Conservation (phyloP, 371 early-diverging fungal genomes). For the Apophysomyces trapeziformis region DNA sequence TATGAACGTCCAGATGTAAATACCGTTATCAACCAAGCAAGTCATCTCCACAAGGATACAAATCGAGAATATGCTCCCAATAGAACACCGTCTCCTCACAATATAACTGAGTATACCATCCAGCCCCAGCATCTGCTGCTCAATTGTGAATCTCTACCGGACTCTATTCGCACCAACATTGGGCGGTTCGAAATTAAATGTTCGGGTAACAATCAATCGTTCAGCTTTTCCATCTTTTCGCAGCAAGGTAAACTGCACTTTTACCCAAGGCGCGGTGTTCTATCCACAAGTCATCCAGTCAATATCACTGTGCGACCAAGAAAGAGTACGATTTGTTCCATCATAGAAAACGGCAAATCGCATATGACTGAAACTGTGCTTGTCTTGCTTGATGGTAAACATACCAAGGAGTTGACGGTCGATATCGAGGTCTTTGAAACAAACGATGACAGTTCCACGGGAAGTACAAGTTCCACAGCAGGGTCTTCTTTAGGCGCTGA, state of each 20-base stretch:
- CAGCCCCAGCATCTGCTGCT: conserved; percentile 8
- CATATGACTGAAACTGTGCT: conserved; percentile 12
- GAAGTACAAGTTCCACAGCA: not conserved
- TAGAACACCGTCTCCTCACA: not conserved
- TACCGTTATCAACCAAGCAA: too few species aligned
- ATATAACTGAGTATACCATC: conserved; percentile 1
- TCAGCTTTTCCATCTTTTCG: conserved; percentile 15
- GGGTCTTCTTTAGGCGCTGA: not conserved
- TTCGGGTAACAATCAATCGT: not conserved
- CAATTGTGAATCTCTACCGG: not conserved
- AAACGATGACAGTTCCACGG: not conserved
- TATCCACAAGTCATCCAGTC: not conserved
- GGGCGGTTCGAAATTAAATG: conserved; percentile 5
- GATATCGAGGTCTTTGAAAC: conserved; percentile 13
- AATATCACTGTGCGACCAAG: conserved; percentile 17
- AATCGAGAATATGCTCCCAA: not conserved
- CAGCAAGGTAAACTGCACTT: conserved; percentile 14
- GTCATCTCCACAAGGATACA: not conserved
- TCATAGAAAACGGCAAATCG: not conserved
- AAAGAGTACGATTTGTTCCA: conserved; percentile 11
- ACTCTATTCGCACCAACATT: not conserved
- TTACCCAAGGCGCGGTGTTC: conserved; percentile 11
- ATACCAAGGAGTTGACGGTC: conserved; percentile 15
- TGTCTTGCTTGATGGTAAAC: conserved; percentile 12
- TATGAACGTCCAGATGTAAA: too few species aligned